Evolutionary conservation across 1,284 basidiomycete genomes (phyloP), one percentile per base, ranked within the genome.

Genomic region (Tilletia walkeri): DNA sequence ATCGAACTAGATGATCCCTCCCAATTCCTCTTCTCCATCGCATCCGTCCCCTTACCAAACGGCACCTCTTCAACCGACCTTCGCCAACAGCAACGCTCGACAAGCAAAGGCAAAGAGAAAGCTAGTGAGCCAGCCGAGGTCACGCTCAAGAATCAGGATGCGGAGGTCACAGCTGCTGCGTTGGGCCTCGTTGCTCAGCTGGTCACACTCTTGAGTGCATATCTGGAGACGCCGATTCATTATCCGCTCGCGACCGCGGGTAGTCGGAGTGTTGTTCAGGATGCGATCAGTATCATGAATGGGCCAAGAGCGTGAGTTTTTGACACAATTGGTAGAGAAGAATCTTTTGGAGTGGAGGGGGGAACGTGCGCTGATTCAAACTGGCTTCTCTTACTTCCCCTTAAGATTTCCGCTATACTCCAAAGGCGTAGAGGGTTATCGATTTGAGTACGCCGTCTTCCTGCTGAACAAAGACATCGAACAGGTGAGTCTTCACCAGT

Each of bases 401-500:
- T 5, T 45, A 49, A 72, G 70, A 2, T 82, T 82, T 83, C 95
- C 95, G 10, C 86, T 99, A 47, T 98, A 94, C 82, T 91, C 92
- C 0, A 92, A 90, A 84, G 94, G 94, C 10, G 94, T 97, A 69
- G 96, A 99, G 83, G 90, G 90, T 53, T 98, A 98, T 85, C 88
- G 96, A 38, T 99, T 96, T 84, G 95, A 99, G 83, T 99, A 99
- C 85, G 96, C 91, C 9, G 94, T 98, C 3, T 99, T 96, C 83
- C 85, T 99, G 65, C 86, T 99, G 49, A 99, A 99, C 86, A 99
- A 99, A 85, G 88, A 99, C 83, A 94, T 99, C 75, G 95, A 99
- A 85, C 73, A 73, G 65, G 68, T 71, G 53, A 67, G 66, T 70
- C 50, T 30, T 6, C 1, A 1, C 47, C 61, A 20, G 24, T 30